Conservation (phyloP, 495 filamentous ascomycete species). For the Hamigera avellanea region DNA sequence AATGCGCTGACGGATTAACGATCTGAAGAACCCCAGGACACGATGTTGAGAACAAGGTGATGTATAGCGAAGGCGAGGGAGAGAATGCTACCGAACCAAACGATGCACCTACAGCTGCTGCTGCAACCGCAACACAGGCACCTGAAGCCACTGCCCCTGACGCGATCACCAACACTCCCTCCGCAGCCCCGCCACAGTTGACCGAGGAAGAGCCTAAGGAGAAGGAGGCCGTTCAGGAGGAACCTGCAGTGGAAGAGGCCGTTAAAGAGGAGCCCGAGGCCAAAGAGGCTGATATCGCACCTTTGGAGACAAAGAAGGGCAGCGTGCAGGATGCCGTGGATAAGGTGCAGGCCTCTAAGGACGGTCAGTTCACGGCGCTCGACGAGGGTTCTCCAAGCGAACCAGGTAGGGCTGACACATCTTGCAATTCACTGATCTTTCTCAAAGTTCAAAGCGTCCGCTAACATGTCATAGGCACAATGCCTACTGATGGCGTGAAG, state of each 20-base stretch:
- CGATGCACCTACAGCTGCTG: constrained; percentile 9
- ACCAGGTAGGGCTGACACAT: constrained; percentile 12
- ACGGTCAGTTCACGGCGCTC: constrained; percentile 9
- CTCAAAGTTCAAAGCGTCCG: constrained; percentile 2
- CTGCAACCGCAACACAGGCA: constrained; percentile 15
- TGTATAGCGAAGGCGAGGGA: constrained; percentile 21
- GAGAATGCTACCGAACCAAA: constrained; percentile 14
- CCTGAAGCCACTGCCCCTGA: constrained; percentile 12
- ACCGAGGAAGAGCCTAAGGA: constrained; percentile 8
- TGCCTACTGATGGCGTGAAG: constrained; percentile 12
- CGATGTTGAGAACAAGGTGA: constrained; percentile 28
- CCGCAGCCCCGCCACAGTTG: constrained; percentile 8
- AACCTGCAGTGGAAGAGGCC: constrained; percentile 12
- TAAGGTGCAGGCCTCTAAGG: constrained; percentile 19
- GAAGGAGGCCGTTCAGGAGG: constrained; percentile 9
- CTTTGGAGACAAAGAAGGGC: constrained; percentile 2
- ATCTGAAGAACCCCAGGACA: constrained; percentile 23
- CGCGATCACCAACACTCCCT: constrained; percentile 8
- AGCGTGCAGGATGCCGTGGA: constrained; percentile 13
- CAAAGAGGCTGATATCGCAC: constrained; percentile 5
- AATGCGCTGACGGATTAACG: too few relatives aligned
- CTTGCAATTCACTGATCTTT: too few relatives aligned
- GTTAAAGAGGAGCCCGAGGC: constrained; percentile 12
- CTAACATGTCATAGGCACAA: not conserved
- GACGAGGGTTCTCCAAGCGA: constrained; percentile 9